Evolutionary conservation across 768 basidiomycete species (phyloP).

Genomic region (Hygrocybe punicea): DNA sequence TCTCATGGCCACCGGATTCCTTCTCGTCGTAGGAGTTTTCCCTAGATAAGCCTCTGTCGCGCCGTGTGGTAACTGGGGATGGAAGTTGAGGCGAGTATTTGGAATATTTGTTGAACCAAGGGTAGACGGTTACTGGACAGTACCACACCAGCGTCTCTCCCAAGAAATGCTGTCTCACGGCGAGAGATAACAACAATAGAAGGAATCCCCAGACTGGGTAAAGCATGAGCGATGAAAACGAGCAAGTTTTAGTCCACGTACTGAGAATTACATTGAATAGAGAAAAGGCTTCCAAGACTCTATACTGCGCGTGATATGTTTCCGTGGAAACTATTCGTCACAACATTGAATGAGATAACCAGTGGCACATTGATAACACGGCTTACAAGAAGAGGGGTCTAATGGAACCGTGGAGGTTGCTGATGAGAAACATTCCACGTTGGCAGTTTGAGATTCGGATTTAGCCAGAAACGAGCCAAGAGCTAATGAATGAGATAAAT

Average conservation of each 20-base stretch:
- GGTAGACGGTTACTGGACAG: constrained; percentile 5
- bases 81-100: constrained; percentile 4
- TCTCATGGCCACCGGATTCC: not conserved
- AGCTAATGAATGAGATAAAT: constrained; percentile 41
- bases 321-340: constrained; percentile 65
- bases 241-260: constrained; percentile 31
- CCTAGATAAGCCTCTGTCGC: not conserved
- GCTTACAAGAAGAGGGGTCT: constrained; percentile 61
- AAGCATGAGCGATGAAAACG: not conserved
- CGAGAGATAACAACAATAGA: constrained; percentile 1
- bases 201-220: constrained; percentile 4
- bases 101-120: constrained; percentile 6
- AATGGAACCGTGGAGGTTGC: constrained; percentile 46
- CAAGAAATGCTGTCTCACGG: constrained; percentile 3
- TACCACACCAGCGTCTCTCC: constrained; percentile 7
- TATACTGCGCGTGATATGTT: constrained; percentile 86
- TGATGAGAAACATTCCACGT: constrained; percentile 77
- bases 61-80: constrained; percentile 1
- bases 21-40: constrained; percentile 3
- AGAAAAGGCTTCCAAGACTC: constrained; percentile 76
- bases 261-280: constrained; percentile 72
- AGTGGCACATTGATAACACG: constrained; percentile 11
- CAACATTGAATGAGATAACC: not conserved
- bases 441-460: constrained; percentile 73
- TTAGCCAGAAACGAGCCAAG: constrained; percentile 69